Conservation (phyloP, 1,284 basidiomycete species). For the Phlebopus sp. region DNA sequence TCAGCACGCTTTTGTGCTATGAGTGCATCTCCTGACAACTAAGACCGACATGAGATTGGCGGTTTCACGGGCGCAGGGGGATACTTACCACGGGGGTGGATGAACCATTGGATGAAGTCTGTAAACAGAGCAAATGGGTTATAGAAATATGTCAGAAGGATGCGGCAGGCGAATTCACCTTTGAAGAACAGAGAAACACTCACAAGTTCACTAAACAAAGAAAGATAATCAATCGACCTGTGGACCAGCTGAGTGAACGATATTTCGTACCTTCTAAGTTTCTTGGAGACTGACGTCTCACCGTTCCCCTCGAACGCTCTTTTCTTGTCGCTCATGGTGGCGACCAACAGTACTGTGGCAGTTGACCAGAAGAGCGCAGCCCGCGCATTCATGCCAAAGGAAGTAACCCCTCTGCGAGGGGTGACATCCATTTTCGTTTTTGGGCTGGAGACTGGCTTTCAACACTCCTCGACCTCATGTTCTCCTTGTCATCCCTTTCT, state of each 20-base stretch:
- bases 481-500: constrained; percentile 17
- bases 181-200: constrained; percentile 49
- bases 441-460: not conserved
- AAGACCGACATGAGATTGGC: not conserved
- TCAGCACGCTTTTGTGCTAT: constrained; percentile 82
- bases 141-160: constrained; percentile 63
- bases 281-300: constrained; percentile 55
- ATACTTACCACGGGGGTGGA: constrained; percentile 40
- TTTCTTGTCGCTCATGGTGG: constrained; percentile 47
- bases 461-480: constrained; percentile 13
- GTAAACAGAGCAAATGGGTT: constrained; percentile 53
- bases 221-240: constrained; percentile 20
- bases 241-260: constrained; percentile 1
- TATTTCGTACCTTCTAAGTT: constrained; percentile 59
- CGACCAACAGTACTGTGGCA: not conserved
- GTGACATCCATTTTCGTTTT: constrained; percentile 15
- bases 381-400: not conserved
- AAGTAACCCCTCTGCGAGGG: constrained; percentile 20
- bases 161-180: constrained; percentile 68
- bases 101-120: constrained; percentile 55
- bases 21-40: constrained; percentile 55
- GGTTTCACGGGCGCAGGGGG: constrained; percentile 6
- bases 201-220: constrained; percentile 58
- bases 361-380: constrained; percentile 3
- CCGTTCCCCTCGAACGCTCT: constrained; percentile 51